These are phyloP conservation scores for Bretschneidera sinensis DNA, from an alignment of 345 rosid species.

Conservation along the genomic window DNA sequence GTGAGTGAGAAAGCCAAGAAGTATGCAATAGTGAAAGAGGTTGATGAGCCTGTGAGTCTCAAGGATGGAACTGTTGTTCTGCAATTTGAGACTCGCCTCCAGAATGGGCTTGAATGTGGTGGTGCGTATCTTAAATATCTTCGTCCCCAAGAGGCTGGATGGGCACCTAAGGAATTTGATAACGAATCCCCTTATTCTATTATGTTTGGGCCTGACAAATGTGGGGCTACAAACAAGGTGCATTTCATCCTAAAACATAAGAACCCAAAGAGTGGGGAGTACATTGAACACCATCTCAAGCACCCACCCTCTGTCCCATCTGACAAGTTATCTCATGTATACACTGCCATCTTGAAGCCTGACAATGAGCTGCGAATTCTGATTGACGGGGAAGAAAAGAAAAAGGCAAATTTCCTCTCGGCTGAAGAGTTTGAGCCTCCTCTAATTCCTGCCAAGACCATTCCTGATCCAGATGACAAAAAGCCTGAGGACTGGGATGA, in stretches of 20 bases:
- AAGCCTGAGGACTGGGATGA: constrained; percentile 73
- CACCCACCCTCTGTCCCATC: constrained; percentile 55
- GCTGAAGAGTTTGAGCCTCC: constrained; percentile 63
- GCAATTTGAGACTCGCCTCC: constrained; percentile 56
- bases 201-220: constrained; percentile 73
- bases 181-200: constrained; percentile 57
- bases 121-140: constrained; percentile 61
- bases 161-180: constrained; percentile 46
- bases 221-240: constrained; percentile 64
- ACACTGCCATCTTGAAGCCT: constrained; percentile 56
- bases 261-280: constrained; percentile 67
- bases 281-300: constrained; percentile 60
- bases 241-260: constrained; percentile 63
- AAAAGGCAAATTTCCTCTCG: constrained; percentile 48
- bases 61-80: constrained; percentile 51
- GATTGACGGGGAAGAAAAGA: constrained; percentile 58
- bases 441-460: constrained; percentile 52
- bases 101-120: constrained; percentile 65
- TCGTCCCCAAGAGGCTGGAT: constrained; percentile 53
- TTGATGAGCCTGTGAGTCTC: constrained; percentile 35
- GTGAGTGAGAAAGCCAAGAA: constrained; percentile 54
- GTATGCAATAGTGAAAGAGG: constrained; percentile 56
- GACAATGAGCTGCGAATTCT: constrained; percentile 47
- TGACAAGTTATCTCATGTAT: constrained; percentile 57
- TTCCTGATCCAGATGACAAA: constrained; percentile 65